These are phyloP conservation scores for Auxenochlorella protothecoides DNA, from an alignment of 139 green algal species.

Conservation along the genomic window DNA sequence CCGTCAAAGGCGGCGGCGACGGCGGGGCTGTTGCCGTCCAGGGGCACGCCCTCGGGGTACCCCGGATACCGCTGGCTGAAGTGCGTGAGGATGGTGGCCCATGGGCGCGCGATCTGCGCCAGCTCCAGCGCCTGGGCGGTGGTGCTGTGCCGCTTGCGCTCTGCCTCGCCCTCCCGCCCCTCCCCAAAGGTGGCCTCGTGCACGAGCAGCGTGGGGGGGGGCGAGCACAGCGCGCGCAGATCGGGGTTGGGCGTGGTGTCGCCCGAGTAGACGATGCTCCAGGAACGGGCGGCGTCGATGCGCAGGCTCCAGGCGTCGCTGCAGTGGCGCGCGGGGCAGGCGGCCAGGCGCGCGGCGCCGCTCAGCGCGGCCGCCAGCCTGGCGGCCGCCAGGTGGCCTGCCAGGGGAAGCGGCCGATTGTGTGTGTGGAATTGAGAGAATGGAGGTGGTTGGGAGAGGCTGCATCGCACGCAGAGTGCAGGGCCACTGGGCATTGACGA, in stretches of 20 bases:
- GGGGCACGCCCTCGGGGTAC: conserved; percentile 24
- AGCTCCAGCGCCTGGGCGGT: conserved; percentile 51
- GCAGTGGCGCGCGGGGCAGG: conserved; percentile 39
- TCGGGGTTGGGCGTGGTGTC: conserved; percentile 36
- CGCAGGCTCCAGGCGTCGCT: conserved; percentile 54
- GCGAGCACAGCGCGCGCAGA: conserved; percentile 11
- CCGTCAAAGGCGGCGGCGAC: conserved; percentile 40
- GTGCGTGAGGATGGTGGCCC: conserved; percentile 42
- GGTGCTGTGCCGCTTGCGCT: conserved; percentile 66
- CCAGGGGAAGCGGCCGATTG: not conserved
- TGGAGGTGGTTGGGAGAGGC: not conserved
- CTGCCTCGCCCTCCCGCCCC: conserved; percentile 30
- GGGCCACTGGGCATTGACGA: not conserved
- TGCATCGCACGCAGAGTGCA: not conserved
- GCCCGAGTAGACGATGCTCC: conserved; percentile 72
- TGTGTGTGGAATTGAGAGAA: too few species aligned
- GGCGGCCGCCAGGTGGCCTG: conserved; percentile 1
- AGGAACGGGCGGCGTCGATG: conserved; percentile 43
- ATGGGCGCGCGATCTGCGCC: conserved; percentile 10
- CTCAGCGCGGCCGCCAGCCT: conserved; percentile 5
- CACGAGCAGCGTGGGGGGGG: conserved; percentile 35
- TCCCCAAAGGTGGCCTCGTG: conserved; percentile 59
- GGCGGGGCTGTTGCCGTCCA: not conserved
- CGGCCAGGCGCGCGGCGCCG: conserved; percentile 14
- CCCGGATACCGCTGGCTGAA: conserved; percentile 57